Evolutionary conservation across 2,329 filamentous ascomycete species (phyloP), one percentile per base, ranked within the genome.

Genomic region (Penicillium psychrosexuale): DNA sequence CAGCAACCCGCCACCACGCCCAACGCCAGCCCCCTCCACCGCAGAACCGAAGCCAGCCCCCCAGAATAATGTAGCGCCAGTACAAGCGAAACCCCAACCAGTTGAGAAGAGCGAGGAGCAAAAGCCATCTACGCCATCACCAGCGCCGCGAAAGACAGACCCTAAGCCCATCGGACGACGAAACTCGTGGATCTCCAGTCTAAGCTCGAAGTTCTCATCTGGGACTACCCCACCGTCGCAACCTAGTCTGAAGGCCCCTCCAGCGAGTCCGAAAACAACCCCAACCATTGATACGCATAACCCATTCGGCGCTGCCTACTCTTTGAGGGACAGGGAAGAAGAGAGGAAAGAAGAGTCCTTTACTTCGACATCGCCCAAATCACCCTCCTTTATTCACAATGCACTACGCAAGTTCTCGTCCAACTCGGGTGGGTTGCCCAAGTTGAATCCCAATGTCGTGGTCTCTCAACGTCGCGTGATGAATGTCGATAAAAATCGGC

Each of bases 161-260:
- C 66, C 65, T 8, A 70, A 67, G 64, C 59, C 68, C 7, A 63
- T 73, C 12, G 61, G 63, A 50, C 83, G 91, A 61, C 77, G 84
- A 52, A 87, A 86, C 59, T 96, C 92, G 13, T 99, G 94, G 94
- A 92, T 97, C 67, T 90, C 90, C 53, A 96, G 86, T 68, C 85
- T 97, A 62, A 95, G 91, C 61, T 93, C 90, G 62, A 97, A 96
- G 71, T 96, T 97, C 76, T 91, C 89, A 3, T 85, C 84, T 31
- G 72, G 72, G 3, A 69, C 73, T 11, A 74, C 73, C 3, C 71
- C 74, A n/a, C 72, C 74, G 5, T 71, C 73, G 24, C 72, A 70
- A 55, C 66, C 65, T 12, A 67, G 57, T 55, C 47, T 67, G 19
- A 75, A 71, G 56, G 66, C 67, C n/a, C 60, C 58, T 38, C 63